phyloP scores from a whole-genome alignment of 2,329 filamentous ascomycete species.

The Colletotrichum magnum region DNA sequence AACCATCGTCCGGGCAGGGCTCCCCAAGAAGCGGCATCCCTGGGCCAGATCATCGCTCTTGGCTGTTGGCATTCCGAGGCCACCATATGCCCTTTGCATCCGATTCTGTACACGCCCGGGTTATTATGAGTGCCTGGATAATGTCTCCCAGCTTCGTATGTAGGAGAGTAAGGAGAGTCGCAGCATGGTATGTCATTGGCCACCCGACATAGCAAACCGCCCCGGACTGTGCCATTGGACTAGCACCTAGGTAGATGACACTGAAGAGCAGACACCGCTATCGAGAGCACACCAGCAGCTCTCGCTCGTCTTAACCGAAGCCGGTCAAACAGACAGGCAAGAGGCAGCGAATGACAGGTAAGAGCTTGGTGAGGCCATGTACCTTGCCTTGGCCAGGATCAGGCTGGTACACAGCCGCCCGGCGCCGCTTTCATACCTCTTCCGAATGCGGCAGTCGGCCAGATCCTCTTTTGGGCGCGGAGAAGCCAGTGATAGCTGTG shows the following conservation, averaged over 20 bases:
- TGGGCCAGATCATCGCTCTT: slow-evolving; percentile 14
- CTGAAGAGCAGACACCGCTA: slow-evolving; percentile 2
- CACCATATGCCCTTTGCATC: slow-evolving; percentile 3
- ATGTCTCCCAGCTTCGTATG: slow-evolving; percentile 2
- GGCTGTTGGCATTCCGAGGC: slow-evolving; percentile 23
- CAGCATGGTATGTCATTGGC: slow-evolving; percentile 4
- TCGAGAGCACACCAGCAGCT: background rate
- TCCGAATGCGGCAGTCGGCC: slow-evolving; percentile 43
- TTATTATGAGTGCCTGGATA: background rate
- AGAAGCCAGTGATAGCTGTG: slow-evolving; percentile 40
- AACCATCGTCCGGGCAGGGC: slow-evolving; percentile 6
- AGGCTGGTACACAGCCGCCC: slow-evolving; percentile 25
- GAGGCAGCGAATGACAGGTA: slow-evolving; percentile 4
- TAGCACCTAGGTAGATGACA: no score
- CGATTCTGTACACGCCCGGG: background rate
- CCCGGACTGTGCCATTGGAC: background rate
- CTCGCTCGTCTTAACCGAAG: slow-evolving; percentile 39
- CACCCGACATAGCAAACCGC: slow-evolving; percentile 2
- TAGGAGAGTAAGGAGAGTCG: background rate
- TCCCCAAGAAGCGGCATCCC: background rate
- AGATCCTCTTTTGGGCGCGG: slow-evolving; percentile 41
- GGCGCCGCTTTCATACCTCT: slow-evolving; percentile 39
- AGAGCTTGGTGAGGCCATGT: slow-evolving; percentile 8
- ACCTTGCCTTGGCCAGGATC: slow-evolving; percentile 23
- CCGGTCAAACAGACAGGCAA: slow-evolving; percentile 31